phyloP scores from a whole-genome alignment of 164 flowering plant genomes.

The Macadamia tetraphylla region DNA sequence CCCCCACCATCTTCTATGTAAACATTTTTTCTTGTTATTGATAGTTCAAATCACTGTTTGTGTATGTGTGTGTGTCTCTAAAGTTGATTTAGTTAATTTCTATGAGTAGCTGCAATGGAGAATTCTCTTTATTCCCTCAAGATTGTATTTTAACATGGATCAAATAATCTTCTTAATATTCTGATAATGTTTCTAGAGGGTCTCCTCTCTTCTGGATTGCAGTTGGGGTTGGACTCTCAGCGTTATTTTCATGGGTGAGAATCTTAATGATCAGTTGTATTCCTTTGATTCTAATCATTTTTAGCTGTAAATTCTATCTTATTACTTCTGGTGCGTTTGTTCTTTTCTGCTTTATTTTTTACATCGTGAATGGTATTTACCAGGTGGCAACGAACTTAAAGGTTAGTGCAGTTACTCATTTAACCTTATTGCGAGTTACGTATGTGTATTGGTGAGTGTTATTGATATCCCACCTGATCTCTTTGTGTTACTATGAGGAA shows the following conservation, averaged over 20 bases:
- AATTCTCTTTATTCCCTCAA: too few relatives aligned
- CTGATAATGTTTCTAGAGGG: conserved; percentile 42
- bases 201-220: conserved; percentile 96
- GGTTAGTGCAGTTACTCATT: conserved; percentile 40
- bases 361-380: conserved; percentile 15
- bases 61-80: background rate
- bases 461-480: too few relatives aligned
- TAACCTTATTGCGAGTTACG: conserved; percentile 13
- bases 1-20: conserved; percentile 69
- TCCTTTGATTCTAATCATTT: background rate
- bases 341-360: conserved; percentile 1
- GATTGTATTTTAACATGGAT: background rate
- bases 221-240: conserved; percentile 91
- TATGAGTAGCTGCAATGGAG: background rate
- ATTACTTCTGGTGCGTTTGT: background rate
- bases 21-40: conserved; percentile 4
- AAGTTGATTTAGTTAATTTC: background rate
- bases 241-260: conserved; percentile 80
- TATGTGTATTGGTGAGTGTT: too few relatives aligned
- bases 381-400: conserved; percentile 60
- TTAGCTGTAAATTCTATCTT: background rate
- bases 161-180: background rate
- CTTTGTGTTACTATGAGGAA: too few relatives aligned
- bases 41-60: background rate
- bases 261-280: background rate